Percentiles rank a stretch among this genome's conserved stretches.
Conservation (phyloP, 2,329 filamentous ascomycete species). For the Amesomyces nigricolor region DNA sequence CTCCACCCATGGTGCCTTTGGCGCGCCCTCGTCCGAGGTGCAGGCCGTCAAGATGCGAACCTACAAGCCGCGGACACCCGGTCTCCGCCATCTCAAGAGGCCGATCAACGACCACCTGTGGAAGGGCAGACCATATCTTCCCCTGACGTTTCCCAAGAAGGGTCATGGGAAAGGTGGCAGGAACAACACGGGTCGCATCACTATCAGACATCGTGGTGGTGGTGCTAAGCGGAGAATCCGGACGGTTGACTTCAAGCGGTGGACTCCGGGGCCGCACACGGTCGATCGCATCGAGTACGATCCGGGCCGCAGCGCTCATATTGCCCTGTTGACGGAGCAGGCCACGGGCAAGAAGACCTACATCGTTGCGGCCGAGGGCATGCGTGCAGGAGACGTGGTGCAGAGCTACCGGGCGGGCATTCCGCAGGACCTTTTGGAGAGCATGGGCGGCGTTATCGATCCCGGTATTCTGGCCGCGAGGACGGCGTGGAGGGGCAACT, state of each 20-base stretch:
- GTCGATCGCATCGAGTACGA: conserved; percentile 97
- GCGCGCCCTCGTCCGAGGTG: conserved; percentile 26
- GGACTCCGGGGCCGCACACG: conserved; percentile 70
- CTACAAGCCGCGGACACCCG: conserved; percentile 90
- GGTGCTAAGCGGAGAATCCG: conserved; percentile 89
- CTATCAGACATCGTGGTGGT: conserved; percentile 85
- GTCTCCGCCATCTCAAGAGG: conserved; percentile 82
- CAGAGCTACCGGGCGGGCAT: conserved; percentile 91
- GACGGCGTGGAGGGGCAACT: conserved; percentile 92
- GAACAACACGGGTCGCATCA: conserved; percentile 80
- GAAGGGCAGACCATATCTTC: conserved; percentile 80
- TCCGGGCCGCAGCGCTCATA: conserved; percentile 85
- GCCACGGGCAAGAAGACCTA: conserved; percentile 75
- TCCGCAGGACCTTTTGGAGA: conserved; percentile 75
- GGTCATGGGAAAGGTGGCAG: conserved; percentile 89
- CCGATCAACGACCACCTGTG: conserved; percentile 95
- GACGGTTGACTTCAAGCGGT: conserved; percentile 81
- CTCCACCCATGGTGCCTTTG: conserved; percentile 3
- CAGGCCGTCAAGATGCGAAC: conserved; percentile 59
- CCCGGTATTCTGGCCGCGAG: conserved; percentile 92
- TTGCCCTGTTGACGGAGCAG: conserved; percentile 76
- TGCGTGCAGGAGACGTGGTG: conserved; percentile 84
- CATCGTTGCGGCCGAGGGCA: conserved; percentile 90
- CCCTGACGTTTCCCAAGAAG: conserved; percentile 85
- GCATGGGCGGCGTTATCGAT: conserved; percentile 90